Conservation (phyloP, 441 rosid species). For the Theobroma grandiflorum region DNA sequence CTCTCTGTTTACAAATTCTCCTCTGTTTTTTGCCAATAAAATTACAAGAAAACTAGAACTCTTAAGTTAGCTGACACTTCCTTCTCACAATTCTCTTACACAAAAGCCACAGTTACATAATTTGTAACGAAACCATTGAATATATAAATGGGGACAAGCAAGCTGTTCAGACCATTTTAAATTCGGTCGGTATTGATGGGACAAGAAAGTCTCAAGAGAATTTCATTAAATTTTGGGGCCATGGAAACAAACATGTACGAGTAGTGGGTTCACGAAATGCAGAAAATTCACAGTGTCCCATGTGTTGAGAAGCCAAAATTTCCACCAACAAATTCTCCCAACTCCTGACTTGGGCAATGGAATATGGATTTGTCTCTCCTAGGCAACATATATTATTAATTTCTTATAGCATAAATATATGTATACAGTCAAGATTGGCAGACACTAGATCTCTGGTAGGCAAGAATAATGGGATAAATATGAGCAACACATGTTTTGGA, state of each 20-base stretch:
- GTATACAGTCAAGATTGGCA: conserved; percentile 3
- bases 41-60: neutral
- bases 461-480: neutral
- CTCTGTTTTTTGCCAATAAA: neutral
- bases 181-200: neutral
- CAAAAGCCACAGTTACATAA: neutral
- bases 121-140: neutral
- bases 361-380: neutral
- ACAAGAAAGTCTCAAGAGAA: neutral
- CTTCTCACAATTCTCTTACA: neutral
- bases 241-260: neutral
- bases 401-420: neutral
- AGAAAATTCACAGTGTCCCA: neutral
- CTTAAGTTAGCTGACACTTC: neutral
- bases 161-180: neutral
- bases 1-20: no score
- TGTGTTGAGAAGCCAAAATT: neutral
- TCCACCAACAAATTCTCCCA: neutral
- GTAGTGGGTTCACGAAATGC: no score
- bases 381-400: neutral
- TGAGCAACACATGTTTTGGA: neutral
- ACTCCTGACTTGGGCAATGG: neutral
- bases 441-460: conserved; percentile 7
- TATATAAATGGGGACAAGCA: neutral
- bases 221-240: conserved; percentile 4